phyloP scores from a whole-genome alignment of 768 basidiomycete species.

The Chalciporus piperatus region DNA sequence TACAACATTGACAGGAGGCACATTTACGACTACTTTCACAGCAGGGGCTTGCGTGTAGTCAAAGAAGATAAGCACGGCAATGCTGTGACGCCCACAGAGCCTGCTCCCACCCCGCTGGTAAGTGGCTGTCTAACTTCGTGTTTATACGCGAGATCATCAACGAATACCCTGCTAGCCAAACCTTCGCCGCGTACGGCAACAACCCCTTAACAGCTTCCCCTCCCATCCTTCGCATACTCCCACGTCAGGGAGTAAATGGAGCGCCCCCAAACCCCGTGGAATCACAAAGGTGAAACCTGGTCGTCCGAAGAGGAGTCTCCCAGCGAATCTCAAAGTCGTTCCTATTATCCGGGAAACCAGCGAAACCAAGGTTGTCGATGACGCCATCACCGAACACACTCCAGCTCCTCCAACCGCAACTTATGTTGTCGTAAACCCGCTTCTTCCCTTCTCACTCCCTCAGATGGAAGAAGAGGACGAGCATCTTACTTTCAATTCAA shows the following conservation, averaged over 20 bases:
- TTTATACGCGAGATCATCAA: conserved; percentile 4
- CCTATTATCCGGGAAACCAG: conserved; percentile 9
- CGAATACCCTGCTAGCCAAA: conserved; percentile 26
- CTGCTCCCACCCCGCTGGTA: conserved; percentile 21
- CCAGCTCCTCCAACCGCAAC: conserved; percentile 6
- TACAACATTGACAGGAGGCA: conserved; percentile 70
- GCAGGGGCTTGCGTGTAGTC: conserved; percentile 56
- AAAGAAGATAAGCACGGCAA: conserved; percentile 64
- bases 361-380: conserved; percentile 4
- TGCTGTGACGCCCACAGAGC: conserved; percentile 31
- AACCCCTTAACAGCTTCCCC: conserved; percentile 15
- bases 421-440: conserved; percentile 29
- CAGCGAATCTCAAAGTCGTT: conserved; percentile 4
- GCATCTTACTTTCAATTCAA: conserved; percentile 13
- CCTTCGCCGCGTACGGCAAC: conserved; percentile 31
- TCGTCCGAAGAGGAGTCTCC: conserved; percentile 25
- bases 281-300: conserved; percentile 31
- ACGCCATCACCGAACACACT: conserved; percentile 7
- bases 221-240: conserved; percentile 19
- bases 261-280: conserved; percentile 22
- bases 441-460: conserved; percentile 12
- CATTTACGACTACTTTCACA: conserved; percentile 79
- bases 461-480: conserved; percentile 6
- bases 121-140: neutral
- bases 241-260: conserved; percentile 12